Evolutionary conservation across 805 yeast genomes (phyloP).

Genomic region (Candida dajiaensis): DNA sequence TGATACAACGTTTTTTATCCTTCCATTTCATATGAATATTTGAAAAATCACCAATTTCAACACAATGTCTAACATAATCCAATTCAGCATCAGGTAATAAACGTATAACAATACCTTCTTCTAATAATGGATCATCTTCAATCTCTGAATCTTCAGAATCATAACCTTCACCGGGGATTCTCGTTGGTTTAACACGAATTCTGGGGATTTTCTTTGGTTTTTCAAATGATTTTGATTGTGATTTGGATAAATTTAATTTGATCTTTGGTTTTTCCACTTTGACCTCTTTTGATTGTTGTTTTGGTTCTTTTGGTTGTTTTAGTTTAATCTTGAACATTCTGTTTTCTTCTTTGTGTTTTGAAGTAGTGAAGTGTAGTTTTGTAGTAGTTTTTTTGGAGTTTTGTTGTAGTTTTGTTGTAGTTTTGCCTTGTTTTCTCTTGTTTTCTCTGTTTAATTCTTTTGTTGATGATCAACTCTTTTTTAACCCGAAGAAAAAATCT

Average conservation of each 20-base stretch:
- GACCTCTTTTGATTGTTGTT: background rate
- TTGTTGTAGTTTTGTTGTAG: no score
- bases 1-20: slow-evolving; percentile 72
- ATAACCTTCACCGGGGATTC: slow-evolving; percentile 91
- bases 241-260: slow-evolving; percentile 10
- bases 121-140: slow-evolving; percentile 90
- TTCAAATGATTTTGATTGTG: background rate
- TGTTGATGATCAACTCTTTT: no score
- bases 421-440: no score
- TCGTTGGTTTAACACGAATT: slow-evolving; percentile 48
- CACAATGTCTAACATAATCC: slow-evolving; percentile 69
- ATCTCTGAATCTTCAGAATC: slow-evolving; percentile 95
- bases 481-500: no score
- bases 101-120: slow-evolving; percentile 78
- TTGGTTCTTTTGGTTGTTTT: background rate
- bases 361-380: no score
- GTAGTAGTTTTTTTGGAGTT: no score
- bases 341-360: background rate
- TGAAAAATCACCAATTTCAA: slow-evolving; percentile 69
- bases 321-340: slow-evolving; percentile 5
- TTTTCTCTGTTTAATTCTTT: no score
- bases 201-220: slow-evolving; percentile 27
- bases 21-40: slow-evolving; percentile 77
- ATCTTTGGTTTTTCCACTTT: slow-evolving; percentile 6
- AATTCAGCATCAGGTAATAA: slow-evolving; percentile 63